Conservation (phyloP, 305 asterid species). For the Fraxinus albicans region DNA sequence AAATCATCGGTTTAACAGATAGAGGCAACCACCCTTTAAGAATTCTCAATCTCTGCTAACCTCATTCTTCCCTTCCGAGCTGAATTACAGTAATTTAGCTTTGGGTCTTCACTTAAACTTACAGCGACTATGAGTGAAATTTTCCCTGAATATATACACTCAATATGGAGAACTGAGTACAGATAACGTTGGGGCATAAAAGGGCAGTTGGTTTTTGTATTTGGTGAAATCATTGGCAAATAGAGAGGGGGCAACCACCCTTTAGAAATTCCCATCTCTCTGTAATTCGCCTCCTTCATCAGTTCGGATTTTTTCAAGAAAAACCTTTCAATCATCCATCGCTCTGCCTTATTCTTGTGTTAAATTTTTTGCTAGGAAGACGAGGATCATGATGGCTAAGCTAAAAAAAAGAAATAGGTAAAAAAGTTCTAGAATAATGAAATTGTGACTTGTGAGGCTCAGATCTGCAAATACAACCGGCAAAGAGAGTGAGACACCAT, state of each 20-base stretch:
- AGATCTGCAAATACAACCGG: conserved; percentile 19
- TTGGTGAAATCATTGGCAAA: conserved; percentile 24
- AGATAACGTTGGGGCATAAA: not conserved
- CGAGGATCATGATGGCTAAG: not conserved
- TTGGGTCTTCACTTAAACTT: no score
- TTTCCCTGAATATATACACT: not conserved
- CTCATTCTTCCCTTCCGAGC: not conserved
- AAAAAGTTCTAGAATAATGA: not conserved
- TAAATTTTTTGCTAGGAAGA: not conserved
- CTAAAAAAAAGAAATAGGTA: not conserved
- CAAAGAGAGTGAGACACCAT: not conserved
- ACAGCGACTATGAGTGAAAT: no score
- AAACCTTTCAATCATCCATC: conserved; percentile 18
- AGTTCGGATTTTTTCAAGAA: conserved; percentile 19
- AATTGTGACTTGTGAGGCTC: conserved; percentile 27
- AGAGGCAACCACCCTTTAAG: no score
- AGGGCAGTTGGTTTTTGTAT: conserved; percentile 15
- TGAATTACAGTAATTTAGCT: not conserved
- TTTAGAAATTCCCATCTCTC: conserved; percentile 26
- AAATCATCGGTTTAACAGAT: no score
- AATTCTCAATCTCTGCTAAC: no score
- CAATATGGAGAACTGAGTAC: no score
- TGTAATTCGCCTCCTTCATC: conserved; percentile 27
- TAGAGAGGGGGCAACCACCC: conserved; percentile 38
- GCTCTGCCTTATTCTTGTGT: conserved; percentile 25